These are phyloP conservation scores for Solanum etuberosum DNA, from an alignment of 257 asterid genomes.

Conservation along the genomic window DNA sequence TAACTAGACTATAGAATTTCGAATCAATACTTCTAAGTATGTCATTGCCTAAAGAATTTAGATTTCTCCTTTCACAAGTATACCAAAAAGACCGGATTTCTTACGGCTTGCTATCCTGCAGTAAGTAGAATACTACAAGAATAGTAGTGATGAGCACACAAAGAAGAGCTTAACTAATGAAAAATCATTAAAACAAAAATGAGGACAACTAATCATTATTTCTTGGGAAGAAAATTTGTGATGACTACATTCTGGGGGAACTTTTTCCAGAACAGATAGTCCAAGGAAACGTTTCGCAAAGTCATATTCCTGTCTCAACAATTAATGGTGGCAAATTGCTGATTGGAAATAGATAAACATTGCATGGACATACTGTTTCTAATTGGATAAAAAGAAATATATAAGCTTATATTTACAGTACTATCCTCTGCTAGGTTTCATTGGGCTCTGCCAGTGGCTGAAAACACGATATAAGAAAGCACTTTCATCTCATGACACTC, in stretches of 20 bases:
- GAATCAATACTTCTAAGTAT: not conserved
- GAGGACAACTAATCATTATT: not conserved
- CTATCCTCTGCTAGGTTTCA: not conserved
- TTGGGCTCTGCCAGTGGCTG: not conserved
- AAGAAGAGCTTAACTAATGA: not conserved
- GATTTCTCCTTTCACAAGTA: not conserved
- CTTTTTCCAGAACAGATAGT: not conserved
- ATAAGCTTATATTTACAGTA: not conserved
- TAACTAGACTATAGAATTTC: not conserved
- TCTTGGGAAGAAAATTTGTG: not conserved
- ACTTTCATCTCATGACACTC: not conserved
- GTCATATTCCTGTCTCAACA: not conserved
- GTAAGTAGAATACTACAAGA: not conserved
- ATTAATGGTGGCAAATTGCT: not conserved
- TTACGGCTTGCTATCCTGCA: not conserved
- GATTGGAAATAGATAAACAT: not conserved
- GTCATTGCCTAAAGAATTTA: not conserved
- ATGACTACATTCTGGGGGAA: not conserved
- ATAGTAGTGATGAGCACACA: not conserved
- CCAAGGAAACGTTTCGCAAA: not conserved
- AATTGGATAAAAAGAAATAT: not conserved
- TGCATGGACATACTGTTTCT: not conserved
- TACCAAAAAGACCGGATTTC: not conserved
- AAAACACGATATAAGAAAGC: not conserved
- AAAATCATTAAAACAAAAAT: not conserved